Evolutionary conservation across 2,329 filamentous ascomycete species (phyloP), one percentile per base, ranked within the genome.

Genomic region (Cytospora mali): DNA sequence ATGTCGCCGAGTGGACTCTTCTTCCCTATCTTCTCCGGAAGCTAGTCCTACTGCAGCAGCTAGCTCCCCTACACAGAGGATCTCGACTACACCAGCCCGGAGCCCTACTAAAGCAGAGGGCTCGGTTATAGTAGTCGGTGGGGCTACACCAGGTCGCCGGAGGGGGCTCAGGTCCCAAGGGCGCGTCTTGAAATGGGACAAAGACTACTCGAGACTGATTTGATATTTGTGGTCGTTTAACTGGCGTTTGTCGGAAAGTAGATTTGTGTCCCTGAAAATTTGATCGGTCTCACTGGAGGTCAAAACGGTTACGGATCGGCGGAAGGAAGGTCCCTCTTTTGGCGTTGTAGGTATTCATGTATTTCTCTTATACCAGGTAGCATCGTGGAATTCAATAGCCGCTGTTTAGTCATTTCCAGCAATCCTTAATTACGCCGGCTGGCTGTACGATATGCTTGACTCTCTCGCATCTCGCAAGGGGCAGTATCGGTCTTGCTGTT

Each of bases 231-330:
- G 48, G 5, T 27, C 7, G 14, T 46, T 6, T 9, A 31, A 39
- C 29, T 9, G 57, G 50, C 57, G 50, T 54, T 53, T 21, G 57
- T 60, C 35, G 35, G 35, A 54, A 31, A 13, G 50, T 50, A 29
- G 57, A 48, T 23, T 1, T 13, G 42, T 46, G 42, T 23, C 9
- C 18, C 10, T 46, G 42, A 6, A 13, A 10, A 10, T 3, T 46
- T 21, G 42, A 9, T 46, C 23, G 42, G 42, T 23, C n/a, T 23
- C 42, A 46, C 11, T 13, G 42, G 42, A 21, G n/a, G n/a, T 46
- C 9, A 23, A 46, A 23, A 11, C 11, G 42, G n/a, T 46, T 11
- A 46, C n/a, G 21, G 21, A 18, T 23, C 9, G 42, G 42, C 21
- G 21, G n/a, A 9, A 23, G 42, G 14, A 10, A 46, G 42, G n/a